phyloP scores from a whole-genome alignment of 148 eudicot species.

The Suaeda aralocaspica region DNA sequence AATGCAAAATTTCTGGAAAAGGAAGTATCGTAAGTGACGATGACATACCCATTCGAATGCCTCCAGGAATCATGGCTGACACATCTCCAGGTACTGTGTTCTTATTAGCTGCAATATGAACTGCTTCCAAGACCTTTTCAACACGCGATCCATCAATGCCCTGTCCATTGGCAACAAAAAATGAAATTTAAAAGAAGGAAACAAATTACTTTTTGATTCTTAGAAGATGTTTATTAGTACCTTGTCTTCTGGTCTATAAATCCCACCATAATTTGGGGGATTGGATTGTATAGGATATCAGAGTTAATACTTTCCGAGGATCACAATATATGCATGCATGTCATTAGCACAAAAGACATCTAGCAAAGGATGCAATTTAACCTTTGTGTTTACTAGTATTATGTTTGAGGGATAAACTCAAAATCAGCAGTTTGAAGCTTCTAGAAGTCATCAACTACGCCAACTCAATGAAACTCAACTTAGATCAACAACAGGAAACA shows the following conservation, averaged over 20 bases:
- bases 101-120: slow-evolving; percentile 96
- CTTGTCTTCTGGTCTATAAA: neutral
- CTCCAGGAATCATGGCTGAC: slow-evolving; percentile 99
- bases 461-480: neutral
- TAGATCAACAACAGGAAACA: neutral
- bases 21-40: neutral
- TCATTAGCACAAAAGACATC: neutral
- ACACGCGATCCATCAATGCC: slow-evolving; percentile 99
- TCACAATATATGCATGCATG: neutral
- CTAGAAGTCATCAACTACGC: neutral
- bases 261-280: neutral
- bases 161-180: slow-evolving; percentile 28
- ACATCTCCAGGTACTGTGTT: slow-evolving; percentile 99
- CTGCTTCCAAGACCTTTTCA: slow-evolving; percentile 95
- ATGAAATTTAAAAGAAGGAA: neutral
- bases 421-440: neutral
- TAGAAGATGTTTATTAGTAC: too few species aligned
- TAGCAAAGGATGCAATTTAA: neutral
- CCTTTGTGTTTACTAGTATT: neutral
- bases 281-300: neutral
- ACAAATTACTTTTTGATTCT: too few species aligned
- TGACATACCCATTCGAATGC: slow-evolving; percentile 89
- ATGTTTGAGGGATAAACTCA: neutral
- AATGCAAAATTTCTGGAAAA: neutral
- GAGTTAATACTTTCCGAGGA: neutral